phyloP scores from a whole-genome alignment of 352 stramenopile genomes.

The Blastocystis sp. region DNA sequence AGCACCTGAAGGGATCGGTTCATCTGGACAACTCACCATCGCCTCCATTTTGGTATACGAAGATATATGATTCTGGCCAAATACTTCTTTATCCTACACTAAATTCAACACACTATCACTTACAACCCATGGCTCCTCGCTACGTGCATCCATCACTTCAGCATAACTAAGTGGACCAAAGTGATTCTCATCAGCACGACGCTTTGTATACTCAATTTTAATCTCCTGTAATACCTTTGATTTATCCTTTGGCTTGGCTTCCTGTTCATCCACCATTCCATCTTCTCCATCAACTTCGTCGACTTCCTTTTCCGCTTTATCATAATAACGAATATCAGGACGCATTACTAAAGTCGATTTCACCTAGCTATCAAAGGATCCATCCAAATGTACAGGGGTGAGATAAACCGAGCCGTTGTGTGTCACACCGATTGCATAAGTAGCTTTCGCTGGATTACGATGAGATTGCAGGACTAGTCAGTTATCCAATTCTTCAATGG shows the following conservation, averaged over 20 bases:
- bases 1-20: background rate
- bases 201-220: constrained; percentile 54
- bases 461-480: constrained; percentile 13
- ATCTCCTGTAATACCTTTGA: constrained; percentile 37
- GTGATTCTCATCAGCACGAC: constrained; percentile 39
- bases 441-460: constrained; percentile 52
- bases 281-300: constrained; percentile 22
- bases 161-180: constrained; percentile 48
- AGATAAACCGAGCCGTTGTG: constrained; percentile 56
- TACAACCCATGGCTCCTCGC: constrained; percentile 61
- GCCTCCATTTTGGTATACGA: background rate
- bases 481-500: background rate
- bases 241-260: background rate
- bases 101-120: background rate
- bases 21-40: background rate
- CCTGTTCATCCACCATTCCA: background rate
- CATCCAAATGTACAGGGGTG: background rate
- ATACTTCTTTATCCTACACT: constrained; percentile 48
- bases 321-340: constrained; percentile 45
- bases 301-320: background rate
- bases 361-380: background rate
- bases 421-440: constrained; percentile 53
- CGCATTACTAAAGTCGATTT: constrained; percentile 60
- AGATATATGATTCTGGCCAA: background rate
- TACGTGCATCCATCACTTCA: background rate